These are phyloP conservation scores for Dendrobium catenatum DNA, from an alignment of 106 monocot genomes.

Conservation along the genomic window DNA sequence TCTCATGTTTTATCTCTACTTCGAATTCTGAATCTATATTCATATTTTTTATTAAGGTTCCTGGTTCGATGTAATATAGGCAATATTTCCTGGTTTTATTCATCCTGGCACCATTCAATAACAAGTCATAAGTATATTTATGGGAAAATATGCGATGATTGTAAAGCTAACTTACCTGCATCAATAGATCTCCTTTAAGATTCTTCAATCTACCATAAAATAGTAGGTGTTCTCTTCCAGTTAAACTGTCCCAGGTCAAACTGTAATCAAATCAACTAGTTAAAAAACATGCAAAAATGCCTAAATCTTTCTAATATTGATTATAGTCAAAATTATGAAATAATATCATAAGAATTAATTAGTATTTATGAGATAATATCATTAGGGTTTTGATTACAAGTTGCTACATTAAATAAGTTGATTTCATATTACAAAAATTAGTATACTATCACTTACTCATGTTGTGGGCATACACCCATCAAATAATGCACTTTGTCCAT, in stretches of 20 bases:
- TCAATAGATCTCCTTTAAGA: conserved; percentile 33
- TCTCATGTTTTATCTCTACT: too few species aligned
- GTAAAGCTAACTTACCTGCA: conserved; percentile 7
- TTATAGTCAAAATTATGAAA: not conserved
- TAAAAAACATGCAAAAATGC: not conserved
- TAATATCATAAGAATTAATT: not conserved
- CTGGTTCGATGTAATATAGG: too few species aligned
- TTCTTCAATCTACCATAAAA: conserved; percentile 58
- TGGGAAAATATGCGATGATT: not conserved
- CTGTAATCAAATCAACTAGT: conserved; percentile 9
- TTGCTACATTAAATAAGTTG: not conserved
- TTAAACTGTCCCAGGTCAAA: conserved; percentile 37
- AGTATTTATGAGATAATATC: not conserved
- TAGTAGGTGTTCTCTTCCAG: conserved; percentile 33
- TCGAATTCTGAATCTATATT: too few species aligned
- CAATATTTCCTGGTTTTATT: too few species aligned
- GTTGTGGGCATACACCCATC: conserved; percentile 51
- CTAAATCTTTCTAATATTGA: not conserved
- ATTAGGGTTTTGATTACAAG: not conserved
- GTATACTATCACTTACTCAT: conserved; percentile 32
- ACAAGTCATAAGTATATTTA: not conserved
- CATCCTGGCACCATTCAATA: too few species aligned
- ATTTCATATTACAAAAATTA: not conserved
- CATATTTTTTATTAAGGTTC: too few species aligned
- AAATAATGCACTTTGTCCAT: conserved; percentile 35